These are phyloP conservation scores for Metschnikowia borealis DNA, from an alignment of 805 yeast species.

Conservation along the genomic window DNA sequence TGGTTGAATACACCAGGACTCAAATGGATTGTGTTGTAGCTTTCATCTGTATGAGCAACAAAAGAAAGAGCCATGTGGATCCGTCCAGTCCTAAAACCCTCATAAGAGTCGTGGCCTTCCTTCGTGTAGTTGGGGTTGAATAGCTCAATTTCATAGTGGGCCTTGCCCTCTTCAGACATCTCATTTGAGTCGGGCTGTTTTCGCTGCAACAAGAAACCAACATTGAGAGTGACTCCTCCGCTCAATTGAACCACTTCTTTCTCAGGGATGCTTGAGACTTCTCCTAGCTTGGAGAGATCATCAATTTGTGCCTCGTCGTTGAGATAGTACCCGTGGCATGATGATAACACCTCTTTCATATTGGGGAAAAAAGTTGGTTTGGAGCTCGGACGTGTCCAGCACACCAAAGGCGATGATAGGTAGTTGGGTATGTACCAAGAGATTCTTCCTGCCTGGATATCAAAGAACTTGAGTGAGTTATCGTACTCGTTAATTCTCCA, in stretches of 20 bases:
- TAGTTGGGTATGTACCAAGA: constrained; percentile 76
- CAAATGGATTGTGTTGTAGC: constrained; percentile 71
- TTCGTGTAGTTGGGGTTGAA: constrained; percentile 51
- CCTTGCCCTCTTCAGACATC: constrained; percentile 45
- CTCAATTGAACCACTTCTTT: constrained; percentile 54
- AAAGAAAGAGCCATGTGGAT: constrained; percentile 41
- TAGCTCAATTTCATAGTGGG: constrained; percentile 58
- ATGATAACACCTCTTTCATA: constrained; percentile 38
- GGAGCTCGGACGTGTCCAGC: constrained; percentile 54
- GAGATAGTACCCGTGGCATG: constrained; percentile 49
- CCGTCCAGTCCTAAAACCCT: constrained; percentile 37
- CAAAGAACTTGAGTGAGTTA: constrained; percentile 63
- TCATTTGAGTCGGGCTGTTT: constrained; percentile 19
- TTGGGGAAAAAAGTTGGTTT: constrained; percentile 45
- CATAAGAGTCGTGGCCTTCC: constrained; percentile 37
- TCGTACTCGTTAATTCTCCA: constrained; percentile 63
- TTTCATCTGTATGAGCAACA: constrained; percentile 30
- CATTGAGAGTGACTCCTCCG: constrained; percentile 56
- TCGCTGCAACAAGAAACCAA: constrained; percentile 59
- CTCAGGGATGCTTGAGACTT: constrained; percentile 24
- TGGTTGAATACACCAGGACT: constrained; percentile 64
- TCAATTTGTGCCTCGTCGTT: constrained; percentile 17
- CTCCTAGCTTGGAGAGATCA: not conserved
- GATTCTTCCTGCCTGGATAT: constrained; percentile 58
- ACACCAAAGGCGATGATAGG: constrained; percentile 44